phyloP scores from a whole-genome alignment of 805 yeast genomes.

The Ogataea trehalophila region DNA sequence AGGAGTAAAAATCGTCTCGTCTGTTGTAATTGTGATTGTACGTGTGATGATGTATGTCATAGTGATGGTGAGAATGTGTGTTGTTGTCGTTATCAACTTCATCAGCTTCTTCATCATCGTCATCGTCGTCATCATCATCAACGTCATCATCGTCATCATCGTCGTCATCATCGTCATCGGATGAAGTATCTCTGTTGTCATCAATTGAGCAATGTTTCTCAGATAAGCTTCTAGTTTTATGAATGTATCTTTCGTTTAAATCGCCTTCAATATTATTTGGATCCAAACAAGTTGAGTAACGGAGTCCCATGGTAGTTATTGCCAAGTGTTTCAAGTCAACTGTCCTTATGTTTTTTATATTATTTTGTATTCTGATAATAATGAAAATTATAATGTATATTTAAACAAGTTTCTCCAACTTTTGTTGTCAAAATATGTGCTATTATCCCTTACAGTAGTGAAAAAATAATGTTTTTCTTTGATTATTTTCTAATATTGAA shows the following conservation, averaged over 20 bases:
- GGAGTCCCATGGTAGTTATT: conserved; percentile 41
- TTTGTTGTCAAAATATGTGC: too few relatives aligned
- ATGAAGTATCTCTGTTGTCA: conserved; percentile 2
- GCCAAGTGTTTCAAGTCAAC: too few relatives aligned
- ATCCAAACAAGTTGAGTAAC: conserved; percentile 38
- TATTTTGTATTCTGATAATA: too few relatives aligned
- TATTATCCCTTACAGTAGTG: too few relatives aligned
- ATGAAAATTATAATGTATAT: too few relatives aligned
- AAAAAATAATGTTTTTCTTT: too few relatives aligned
- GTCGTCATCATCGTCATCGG: conserved; percentile 4
- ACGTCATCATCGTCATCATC: conserved; percentile 4
- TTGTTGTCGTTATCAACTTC: background rate
- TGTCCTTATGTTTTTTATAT: too few relatives aligned
- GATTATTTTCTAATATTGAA: too few relatives aligned
- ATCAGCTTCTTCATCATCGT: background rate
- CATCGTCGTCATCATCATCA: too few relatives aligned
- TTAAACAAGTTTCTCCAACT: too few relatives aligned
- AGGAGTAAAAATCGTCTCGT: background rate
- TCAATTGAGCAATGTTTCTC: conserved; percentile 12
- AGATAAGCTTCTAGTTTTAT: conserved; percentile 7
- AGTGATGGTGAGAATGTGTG: background rate
- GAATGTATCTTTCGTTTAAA: conserved; percentile 4
- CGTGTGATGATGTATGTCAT: background rate
- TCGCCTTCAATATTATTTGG: conserved; percentile 22
- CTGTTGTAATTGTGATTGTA: background rate